Evolutionary conservation across 495 filamentous ascomycete species (phyloP), one percentile per base, ranked within the genome.

Genomic region (Tuber brumale): DNA sequence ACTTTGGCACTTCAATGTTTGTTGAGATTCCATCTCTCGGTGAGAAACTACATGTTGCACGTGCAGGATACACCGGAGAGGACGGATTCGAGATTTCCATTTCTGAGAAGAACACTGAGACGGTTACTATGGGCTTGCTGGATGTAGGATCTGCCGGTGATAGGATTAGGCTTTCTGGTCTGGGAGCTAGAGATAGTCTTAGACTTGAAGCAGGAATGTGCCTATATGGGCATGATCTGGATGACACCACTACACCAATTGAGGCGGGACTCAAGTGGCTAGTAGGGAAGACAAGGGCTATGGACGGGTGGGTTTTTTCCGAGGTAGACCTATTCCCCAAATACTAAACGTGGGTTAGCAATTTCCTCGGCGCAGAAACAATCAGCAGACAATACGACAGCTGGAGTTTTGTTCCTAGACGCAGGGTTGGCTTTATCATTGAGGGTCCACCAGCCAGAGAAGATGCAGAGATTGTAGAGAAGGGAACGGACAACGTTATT

Each of bases 1-100:
- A 92, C 85, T 98, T 98, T 84, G 95, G 95, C 73, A 89, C 91
- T 75, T 90, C 88, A 73, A 89, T 87, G 70, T 87, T 86, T 75
- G 84, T 90, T 27, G 84, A 86, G 66, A 70, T 82, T 14, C 78
- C 73, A 2, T 44, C 76, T 61, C 69, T 79, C 9, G 71, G 71
- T 5, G 75, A 80, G 42, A 69, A 23, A 0, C 85, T 97, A 46
- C 88, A 96, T 31, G 89, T 97, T 79, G 94, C 92, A 78, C 88
- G 95, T 66, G 95, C 91, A 18, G 95, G 95, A 2, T 99, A 99
- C 85, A 99, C 95, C 0, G 95, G 95, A 74, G 95, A 99, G 85
- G 95, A 99, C 83, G 95, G 95, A 41, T 99, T 99, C 85, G 95
- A 99, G 86, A 94, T 99, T 81, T 94, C 92, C 45, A 91, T 97